Evolutionary conservation across 2,329 filamentous ascomycete genomes (phyloP), one percentile per base, ranked within the genome.

Genomic region (Apiospora arundinis): DNA sequence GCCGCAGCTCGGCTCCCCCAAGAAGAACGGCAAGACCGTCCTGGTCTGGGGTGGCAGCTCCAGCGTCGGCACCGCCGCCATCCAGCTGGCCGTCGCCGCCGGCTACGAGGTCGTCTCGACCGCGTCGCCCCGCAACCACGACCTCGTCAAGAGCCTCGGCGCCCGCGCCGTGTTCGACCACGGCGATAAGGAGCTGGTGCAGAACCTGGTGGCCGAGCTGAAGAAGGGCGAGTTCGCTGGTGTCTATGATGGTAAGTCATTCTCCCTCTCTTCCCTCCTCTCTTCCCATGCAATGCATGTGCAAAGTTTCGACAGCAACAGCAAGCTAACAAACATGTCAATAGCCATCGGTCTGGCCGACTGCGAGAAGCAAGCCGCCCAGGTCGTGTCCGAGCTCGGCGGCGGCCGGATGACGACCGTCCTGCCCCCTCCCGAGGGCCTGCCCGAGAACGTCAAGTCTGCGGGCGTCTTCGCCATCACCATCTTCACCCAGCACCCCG

Each of bases 71-170:
- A 80, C 79, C 72, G 82, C 80, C 63, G 82, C 82, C 4, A 81
- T 85, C 23, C 84, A 86, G 71, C 78, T 85, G 2, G 78, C 80
- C 42, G 75, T 78, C 18, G 80, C 80, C 9, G 79, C 82, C 8
- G 84, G 84, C 11, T 84, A 82, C 69, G 77, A 81, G 28, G 83
- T 86, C 28, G 73, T 84, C n/a, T 75, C 81, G 12, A 84, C 82
- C 1, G 78, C 80, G 1, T 81, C 80, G 0, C 75, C 78, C 12
- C 80, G 77, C 70, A 76, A 77, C 70, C 75, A 75, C 56, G 69
- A 74, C 12, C 76, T 77, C 42, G 66, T 74, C 25, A 75, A 77
- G 72, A 71, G 74, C 70, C 76, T 78, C 28, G 75, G 75, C 40
- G 75, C 73, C 25, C 73, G 73, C 70, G 71, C 73, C 46, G 73